Conservation (phyloP, 768 basidiomycete genomes). For the Boletellus emodensis region DNA sequence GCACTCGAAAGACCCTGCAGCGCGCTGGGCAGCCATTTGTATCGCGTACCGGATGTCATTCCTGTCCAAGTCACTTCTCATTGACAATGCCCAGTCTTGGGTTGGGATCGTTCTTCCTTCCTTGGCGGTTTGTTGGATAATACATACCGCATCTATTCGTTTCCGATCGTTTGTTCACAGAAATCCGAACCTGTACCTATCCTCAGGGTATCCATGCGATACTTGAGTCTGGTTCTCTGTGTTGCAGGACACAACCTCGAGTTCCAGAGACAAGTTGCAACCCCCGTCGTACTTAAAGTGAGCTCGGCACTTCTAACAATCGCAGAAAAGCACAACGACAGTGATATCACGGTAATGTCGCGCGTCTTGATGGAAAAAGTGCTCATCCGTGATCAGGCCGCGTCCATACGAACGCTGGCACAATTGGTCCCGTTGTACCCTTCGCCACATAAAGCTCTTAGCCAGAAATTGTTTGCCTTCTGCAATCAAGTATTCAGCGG, state of each 20-base stretch:
- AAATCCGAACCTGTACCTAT: constrained; percentile 63
- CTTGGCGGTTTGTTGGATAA: constrained; percentile 57
- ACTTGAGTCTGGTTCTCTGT: constrained; percentile 59
- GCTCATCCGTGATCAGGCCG: constrained; percentile 36
- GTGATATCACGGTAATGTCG: constrained; percentile 50
- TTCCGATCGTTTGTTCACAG: constrained; percentile 36
- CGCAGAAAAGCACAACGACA: constrained; percentile 47
- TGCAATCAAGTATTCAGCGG: constrained; percentile 57
- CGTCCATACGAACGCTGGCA: constrained; percentile 45
- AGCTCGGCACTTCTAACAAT: constrained; percentile 53
- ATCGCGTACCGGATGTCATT: constrained; percentile 64
- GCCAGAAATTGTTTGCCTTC: constrained; percentile 48
- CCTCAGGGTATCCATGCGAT: constrained; percentile 60
- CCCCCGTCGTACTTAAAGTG: constrained; percentile 71
- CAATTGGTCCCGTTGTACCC: constrained; percentile 65
- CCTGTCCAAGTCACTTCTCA: constrained; percentile 54
- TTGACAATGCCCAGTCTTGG: constrained; percentile 74
- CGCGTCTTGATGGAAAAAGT: neutral
- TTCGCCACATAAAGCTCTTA: constrained; percentile 55
- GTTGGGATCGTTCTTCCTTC: constrained; percentile 57
- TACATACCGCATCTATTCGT: constrained; percentile 12
- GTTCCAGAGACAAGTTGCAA: constrained; percentile 75
- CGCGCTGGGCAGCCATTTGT: constrained; percentile 77
- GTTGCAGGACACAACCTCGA: constrained; percentile 60
- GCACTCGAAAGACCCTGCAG: constrained; percentile 72